Evolutionary conservation across 768 basidiomycete genomes (phyloP), one percentile per base, ranked within the genome.

Genomic region (Tylopilus sp.): DNA sequence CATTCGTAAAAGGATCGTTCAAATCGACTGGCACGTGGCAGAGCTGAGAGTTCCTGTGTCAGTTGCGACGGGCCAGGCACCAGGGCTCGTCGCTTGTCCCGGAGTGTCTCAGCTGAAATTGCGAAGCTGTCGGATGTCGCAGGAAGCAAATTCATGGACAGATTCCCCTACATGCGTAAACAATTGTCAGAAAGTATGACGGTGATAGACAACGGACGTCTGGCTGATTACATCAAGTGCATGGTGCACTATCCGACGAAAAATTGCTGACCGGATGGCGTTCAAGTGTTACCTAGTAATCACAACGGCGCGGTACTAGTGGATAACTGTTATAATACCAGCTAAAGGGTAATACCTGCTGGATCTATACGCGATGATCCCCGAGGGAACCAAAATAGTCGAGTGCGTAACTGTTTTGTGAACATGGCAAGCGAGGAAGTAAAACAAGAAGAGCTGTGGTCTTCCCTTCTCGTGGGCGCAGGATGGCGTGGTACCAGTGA

Each of bases 91-190:
- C 31, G 33, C 31, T 25, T 53, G 51, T 36, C 35, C 39, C 30
- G 4, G 17, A 20, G 35, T 61, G 50, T 58, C 46, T 62, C 51
- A 50, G 40, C 31, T 48, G 25, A 38, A n/a, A 21, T 46, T 41
- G 48, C 33, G 35, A 35, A 21, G 26, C 17, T 21, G 47, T 43
- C 44, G 45, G 46, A 36, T 12, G 31, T 59, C 21, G n/a, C 45
- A 48, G 46, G 43, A 56, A 50, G 30, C 30, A 47, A 50, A 42
- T 48, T 36, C 13, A 41, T 18, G 21, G 31, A 41, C 31, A 38
- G 26, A 36, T 38, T 20, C 18, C 44, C 43, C 40, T 51, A n/a
- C 23, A 30, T 13, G 21, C 40, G 40, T 6, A 40, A 47, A 53
- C 38, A 43, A 41, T 5, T 18, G 51, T 47, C 51, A 48, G 47